Evolutionary conservation across 805 yeast species (phyloP).

Genomic region (Candida easanensis): DNA sequence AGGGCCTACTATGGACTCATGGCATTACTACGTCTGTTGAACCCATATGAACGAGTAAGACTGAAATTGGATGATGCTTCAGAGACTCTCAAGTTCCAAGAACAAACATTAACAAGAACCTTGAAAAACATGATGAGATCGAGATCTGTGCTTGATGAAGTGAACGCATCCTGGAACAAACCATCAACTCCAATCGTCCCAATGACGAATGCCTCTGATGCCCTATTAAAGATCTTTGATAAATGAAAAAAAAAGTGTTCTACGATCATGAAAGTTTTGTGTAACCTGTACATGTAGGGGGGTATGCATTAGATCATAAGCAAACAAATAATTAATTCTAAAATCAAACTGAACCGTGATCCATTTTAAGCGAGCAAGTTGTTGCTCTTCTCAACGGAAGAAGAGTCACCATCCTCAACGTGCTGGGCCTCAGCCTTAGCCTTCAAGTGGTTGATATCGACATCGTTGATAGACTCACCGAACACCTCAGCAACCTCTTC

Average conservation of each 20-base stretch:
- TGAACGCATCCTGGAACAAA: constrained; percentile 1
- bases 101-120: constrained; percentile 7
- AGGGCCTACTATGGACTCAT: constrained; percentile 17
- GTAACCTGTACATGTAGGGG: neutral
- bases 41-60: constrained; percentile 19
- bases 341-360: neutral
- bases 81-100: constrained; percentile 16
- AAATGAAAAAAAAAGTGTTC: neutral
- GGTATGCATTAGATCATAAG: neutral
- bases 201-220: neutral
- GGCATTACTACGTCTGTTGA: constrained; percentile 14
- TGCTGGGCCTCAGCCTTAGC: constrained; percentile 18
- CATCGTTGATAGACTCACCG: constrained; percentile 27
- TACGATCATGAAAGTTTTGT: neutral
- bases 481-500: constrained; percentile 38
- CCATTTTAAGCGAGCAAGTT: constrained; percentile 11
- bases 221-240: constrained; percentile 2
- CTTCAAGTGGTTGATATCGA: constrained; percentile 15
- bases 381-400: constrained; percentile 13
- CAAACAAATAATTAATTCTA: neutral
- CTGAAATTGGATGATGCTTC: constrained; percentile 15
- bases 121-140: constrained; percentile 6
- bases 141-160: neutral
- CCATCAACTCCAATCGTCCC: constrained; percentile 4
- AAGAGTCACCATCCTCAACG: constrained; percentile 17